phyloP scores from a whole-genome alignment of 2,329 filamentous ascomycete genomes.

The Neopestalotiopsis sp. region DNA sequence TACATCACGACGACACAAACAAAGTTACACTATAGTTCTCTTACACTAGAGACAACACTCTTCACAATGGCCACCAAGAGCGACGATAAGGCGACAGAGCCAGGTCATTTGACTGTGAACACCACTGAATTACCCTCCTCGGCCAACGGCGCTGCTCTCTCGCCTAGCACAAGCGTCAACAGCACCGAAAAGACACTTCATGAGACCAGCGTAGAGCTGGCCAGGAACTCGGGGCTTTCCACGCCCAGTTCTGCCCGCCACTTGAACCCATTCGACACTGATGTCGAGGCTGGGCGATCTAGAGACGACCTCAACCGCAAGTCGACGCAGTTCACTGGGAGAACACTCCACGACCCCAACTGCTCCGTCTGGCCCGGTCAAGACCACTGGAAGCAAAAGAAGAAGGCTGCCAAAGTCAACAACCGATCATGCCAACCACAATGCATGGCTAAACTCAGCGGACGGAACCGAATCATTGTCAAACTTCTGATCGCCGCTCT shows the following conservation, averaged over 20 bases:
- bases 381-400: slow-evolving; percentile 64
- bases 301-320: slow-evolving; percentile 42
- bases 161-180: slow-evolving; percentile 16
- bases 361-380: slow-evolving; percentile 65
- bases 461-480: slow-evolving; percentile 56
- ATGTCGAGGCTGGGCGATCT: slow-evolving; percentile 57
- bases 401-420: slow-evolving; percentile 59
- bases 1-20: background rate
- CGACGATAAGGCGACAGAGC: slow-evolving; percentile 12
- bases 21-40: background rate
- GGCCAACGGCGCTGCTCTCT: slow-evolving; percentile 19
- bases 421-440: slow-evolving; percentile 48
- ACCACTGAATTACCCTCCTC: slow-evolving; percentile 27
- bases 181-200: slow-evolving; percentile 24
- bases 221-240: slow-evolving; percentile 44
- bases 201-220: slow-evolving; percentile 34
- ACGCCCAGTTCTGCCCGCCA: slow-evolving; percentile 48
- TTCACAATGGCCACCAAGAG: slow-evolving; percentile 18
- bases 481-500: slow-evolving; percentile 60
- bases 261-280: slow-evolving; percentile 60
- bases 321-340: slow-evolving; percentile 32
- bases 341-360: slow-evolving; percentile 48
- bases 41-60: background rate
- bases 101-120: slow-evolving; percentile 14
- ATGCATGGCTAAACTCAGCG: slow-evolving; percentile 58